Base-by-base conservation (phyloP, 345 rosid genomes). In the Triadica sebifera region DNA sequence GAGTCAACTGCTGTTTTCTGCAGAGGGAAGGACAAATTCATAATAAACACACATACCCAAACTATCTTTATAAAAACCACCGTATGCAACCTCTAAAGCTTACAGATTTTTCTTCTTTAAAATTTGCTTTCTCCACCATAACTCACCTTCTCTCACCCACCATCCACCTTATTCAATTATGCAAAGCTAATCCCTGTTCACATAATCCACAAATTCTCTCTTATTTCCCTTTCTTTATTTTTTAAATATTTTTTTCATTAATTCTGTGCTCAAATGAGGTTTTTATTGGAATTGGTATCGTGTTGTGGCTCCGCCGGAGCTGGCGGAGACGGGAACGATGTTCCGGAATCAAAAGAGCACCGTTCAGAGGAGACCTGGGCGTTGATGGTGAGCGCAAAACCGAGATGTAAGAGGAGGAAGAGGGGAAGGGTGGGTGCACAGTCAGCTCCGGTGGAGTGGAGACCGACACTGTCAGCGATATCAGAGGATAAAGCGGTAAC, bases 401-500 rank as follows among this genome's bases (percentile, higher is more conserved):
- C 12, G 6, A 50, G 61, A 49, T 19, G 65, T 22, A 24, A 29
- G 53, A 73, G 73, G 64, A 67, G 71, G 67, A 61, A 51, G 82
- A 74, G 77, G 25, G 63, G 24, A 15, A 16, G 34, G 34, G 34
- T 43, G 12, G 68, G 70, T 37, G 19, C 43, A 22, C 5, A 15
- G 38, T 11, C 74, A 29, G n/a, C 24, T 64, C n/a, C 12, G 25
- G 20, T 17, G 50, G 89, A 89, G 70, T 91, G 93, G 96, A 86
- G 75, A 78, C 98, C 98, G 3, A 81, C 93, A 7, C 79, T 93
- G 57, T 17, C 67, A 39, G 74, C 86, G 38, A 93, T 93, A 74
- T 84, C 90, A 0, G 98, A 93, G 82, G 83, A 86, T 67, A 83
- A 67, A 46, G 76, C 81, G 73, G 77, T 43, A 72, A 68, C 57